Percentiles rank a stretch among this genome's conserved stretches.
These are phyloP conservation scores for Leccinum angustisporum DNA, from an alignment of 1,284 basidiomycete species.

Conservation along the genomic window DNA sequence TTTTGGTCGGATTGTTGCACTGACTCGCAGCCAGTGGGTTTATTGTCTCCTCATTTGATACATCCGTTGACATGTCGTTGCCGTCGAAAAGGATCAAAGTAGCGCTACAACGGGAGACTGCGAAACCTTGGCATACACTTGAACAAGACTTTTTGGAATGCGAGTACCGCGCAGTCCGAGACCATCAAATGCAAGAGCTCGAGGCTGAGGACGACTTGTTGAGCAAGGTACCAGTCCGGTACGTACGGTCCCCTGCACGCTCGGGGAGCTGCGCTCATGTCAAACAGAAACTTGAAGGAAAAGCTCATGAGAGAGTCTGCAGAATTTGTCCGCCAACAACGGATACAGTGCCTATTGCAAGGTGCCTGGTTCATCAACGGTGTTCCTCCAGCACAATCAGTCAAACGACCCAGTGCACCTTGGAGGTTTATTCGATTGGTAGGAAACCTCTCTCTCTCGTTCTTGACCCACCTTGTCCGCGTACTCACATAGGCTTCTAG, in stretches of 20 bases:
- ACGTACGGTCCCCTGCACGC: slow-evolving; percentile 27
- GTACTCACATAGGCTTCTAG: slow-evolving; percentile 38
- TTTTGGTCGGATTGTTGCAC: slow-evolving; percentile 78
- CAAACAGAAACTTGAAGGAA: slow-evolving; percentile 75
- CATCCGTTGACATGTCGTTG: slow-evolving; percentile 7
- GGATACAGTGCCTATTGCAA: slow-evolving; percentile 83
- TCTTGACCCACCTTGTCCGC: slow-evolving; percentile 5
- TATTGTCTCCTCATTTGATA: slow-evolving; percentile 2
- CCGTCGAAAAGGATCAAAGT: slow-evolving; percentile 61
- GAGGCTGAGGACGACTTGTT: slow-evolving; percentile 90
- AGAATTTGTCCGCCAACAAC: slow-evolving; percentile 89
- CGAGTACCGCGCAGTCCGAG: slow-evolving; percentile 86
- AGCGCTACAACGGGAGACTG: slow-evolving; percentile 74
- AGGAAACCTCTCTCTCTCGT: slow-evolving; percentile 15
- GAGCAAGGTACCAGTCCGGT: slow-evolving; percentile 84
- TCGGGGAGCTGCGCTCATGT: slow-evolving; percentile 6
- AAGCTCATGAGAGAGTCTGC: slow-evolving; percentile 90
- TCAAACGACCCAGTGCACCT: slow-evolving; percentile 56
- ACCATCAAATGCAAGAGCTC: slow-evolving; percentile 92
- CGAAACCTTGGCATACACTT: slow-evolving; percentile 81
- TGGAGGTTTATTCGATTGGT: slow-evolving; percentile 83
- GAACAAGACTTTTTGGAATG: slow-evolving; percentile 83
- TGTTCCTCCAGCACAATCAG: slow-evolving; percentile 48
- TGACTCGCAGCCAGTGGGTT: slow-evolving; percentile 85
- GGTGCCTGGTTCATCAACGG: slow-evolving; percentile 92